Base-by-base conservation (phyloP, 352 stramenopile genomes). In the Discostella stelligera region DNA sequence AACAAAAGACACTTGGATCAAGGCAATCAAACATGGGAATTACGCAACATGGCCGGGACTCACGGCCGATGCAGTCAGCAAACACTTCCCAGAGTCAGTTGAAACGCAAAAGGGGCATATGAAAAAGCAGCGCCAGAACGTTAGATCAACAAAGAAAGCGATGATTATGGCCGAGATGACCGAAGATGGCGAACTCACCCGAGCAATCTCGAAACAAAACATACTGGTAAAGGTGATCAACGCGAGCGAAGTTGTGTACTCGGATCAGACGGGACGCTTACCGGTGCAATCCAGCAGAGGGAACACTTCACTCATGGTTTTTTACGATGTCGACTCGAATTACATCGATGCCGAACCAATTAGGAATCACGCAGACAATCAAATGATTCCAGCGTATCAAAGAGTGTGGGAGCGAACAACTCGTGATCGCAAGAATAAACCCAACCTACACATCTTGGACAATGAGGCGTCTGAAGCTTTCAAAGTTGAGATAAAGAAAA, bases 311-410 rank as follows among this genome's bases (percentile, higher is more conserved):
- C n/a, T n/a, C n/a, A n/a, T n/a, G n/a, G n/a, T n/a, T n/a, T n/a
- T n/a, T n/a, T n/a, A 23, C 25, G 73, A 80, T n/a, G 73, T 77
- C 11, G 75, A 90, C 61, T 67, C 48, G 16, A 89, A 86, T 66
- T 20, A 21, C 18, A 87, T 90, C 27, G 44, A 76, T 0, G 49
- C 61, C 7, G 46, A 66, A 37, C 78, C 79, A 55, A 68, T 89
- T 7, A 70, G 52, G n/a, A 79, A 32, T 14, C 44, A 67, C 14
- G 73, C 49, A 62, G 49, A 44, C 11, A 5, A 8, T 18, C 52
- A 48, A 49, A 70, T 82, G 9, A 50, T 65, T 8, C 41, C 21
- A 23, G 74, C 71, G 14, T 82, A 72, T 32, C 0, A 73, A 55
- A 61, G 4, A 52, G 0, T 74, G n/a, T n/a, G n/a, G n/a, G n/a